phyloP scores from a whole-genome alignment of 2,329 filamentous ascomycete genomes.

The Arachnomyces sp. region DNA sequence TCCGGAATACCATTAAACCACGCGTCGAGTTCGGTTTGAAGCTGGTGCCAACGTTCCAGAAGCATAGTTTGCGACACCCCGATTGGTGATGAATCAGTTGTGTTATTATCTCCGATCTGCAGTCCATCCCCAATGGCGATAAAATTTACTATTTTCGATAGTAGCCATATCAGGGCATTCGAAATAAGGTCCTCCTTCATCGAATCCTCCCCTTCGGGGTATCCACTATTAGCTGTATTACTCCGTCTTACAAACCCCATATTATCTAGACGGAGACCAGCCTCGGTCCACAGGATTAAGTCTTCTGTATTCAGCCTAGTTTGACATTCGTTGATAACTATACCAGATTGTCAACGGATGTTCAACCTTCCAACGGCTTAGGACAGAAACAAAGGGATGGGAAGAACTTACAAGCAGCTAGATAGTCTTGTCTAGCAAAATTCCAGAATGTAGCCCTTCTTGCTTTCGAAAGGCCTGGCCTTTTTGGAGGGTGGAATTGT shows the following conservation, averaged over 20 bases:
- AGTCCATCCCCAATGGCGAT: constrained; percentile 51
- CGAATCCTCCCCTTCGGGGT: constrained; percentile 30
- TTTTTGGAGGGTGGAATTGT: constrained; percentile 23
- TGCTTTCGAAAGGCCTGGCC: constrained; percentile 44
- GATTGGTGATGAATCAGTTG: constrained; percentile 21
- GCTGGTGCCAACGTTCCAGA: constrained; percentile 43
- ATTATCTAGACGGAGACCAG: constrained; percentile 52
- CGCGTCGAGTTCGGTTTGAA: constrained; percentile 50
- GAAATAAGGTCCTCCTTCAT: constrained; percentile 59
- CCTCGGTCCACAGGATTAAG: constrained; percentile 56
- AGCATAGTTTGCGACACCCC: constrained; percentile 34
- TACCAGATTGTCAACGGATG: neutral
- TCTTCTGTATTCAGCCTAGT: constrained; percentile 57
- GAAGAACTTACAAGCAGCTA: constrained; percentile 49
- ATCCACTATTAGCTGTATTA: constrained; percentile 27
- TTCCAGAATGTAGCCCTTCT: constrained; percentile 60
- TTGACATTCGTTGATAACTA: constrained; percentile 50
- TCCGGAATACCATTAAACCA: constrained; percentile 55
- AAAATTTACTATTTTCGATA: constrained; percentile 60
- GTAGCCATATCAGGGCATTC: constrained; percentile 59
- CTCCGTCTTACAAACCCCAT: constrained; percentile 43
- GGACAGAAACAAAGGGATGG: neutral
- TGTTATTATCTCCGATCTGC: constrained; percentile 19
- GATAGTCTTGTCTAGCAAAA: constrained; percentile 58
- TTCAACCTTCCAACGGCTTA: neutral